Evolutionary conservation across 768 basidiomycete genomes (phyloP).

Genomic region (Boletus patriciae): DNA sequence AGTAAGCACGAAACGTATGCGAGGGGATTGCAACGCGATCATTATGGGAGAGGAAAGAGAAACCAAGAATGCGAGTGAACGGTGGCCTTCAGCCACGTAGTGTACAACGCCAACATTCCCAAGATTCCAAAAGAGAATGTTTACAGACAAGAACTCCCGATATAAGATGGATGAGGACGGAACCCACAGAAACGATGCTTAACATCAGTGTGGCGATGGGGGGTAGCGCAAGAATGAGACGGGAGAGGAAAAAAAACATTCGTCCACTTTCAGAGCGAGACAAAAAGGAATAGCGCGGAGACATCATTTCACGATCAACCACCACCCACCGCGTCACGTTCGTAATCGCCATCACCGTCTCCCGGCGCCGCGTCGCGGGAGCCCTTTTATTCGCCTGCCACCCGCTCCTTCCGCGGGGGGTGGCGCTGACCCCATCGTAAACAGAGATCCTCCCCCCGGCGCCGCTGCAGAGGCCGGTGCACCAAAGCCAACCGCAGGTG

Average conservation of each 20-base stretch:
- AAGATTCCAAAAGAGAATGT: conserved; percentile 16
- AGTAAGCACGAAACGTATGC: conserved; percentile 22
- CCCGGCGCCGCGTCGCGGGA: conserved; percentile 45
- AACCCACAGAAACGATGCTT: conserved; percentile 23
- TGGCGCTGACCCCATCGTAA: conserved; percentile 63
- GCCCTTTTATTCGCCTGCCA: conserved; percentile 51
- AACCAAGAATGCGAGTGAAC: conserved; percentile 15
- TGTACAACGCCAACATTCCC: conserved; percentile 18
- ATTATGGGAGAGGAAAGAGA: background rate
- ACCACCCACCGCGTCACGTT: conserved; percentile 12
- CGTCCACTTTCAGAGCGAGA: conserved; percentile 15
- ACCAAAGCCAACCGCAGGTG: conserved; percentile 43
- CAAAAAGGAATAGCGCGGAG: conserved; percentile 2
- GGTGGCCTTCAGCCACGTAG: conserved; percentile 33
- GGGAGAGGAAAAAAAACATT: conserved; percentile 2
- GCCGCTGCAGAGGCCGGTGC: conserved; percentile 37
- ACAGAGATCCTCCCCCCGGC: conserved; percentile 37
- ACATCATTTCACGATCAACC: conserved; percentile 11
- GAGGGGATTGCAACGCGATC: conserved; percentile 15
- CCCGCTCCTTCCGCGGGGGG: conserved; percentile 37
- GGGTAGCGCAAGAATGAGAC: conserved; percentile 24
- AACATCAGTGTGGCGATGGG: conserved; percentile 18
- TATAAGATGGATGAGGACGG: conserved; percentile 2
- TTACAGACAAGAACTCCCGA: conserved; percentile 12
- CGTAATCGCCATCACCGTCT: conserved; percentile 23